A percentile compares a stretch with the other conserved stretches of the same genome.
These are phyloP conservation scores for Cryphonectria nitschkei DNA, from an alignment of 2,329 filamentous ascomycete genomes.

Conservation along the genomic window DNA sequence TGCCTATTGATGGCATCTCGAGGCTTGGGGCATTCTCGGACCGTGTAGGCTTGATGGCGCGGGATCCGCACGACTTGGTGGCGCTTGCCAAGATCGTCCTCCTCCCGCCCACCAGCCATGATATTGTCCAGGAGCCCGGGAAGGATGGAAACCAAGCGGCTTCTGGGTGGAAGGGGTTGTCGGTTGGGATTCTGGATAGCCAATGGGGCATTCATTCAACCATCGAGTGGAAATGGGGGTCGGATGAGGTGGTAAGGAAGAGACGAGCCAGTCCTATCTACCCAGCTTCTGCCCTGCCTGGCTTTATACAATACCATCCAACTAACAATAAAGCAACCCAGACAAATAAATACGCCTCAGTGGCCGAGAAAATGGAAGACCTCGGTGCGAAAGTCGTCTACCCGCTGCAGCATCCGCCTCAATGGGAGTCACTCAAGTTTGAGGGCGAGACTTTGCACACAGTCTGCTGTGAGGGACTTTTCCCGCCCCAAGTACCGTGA, in stretches of 20 bases:
- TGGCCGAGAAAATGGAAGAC: constrained; percentile 24
- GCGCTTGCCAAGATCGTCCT: constrained; percentile 28
- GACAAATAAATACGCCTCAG: constrained; percentile 28
- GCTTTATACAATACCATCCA: not conserved
- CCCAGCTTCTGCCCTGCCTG: not conserved
- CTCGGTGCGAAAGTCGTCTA: constrained; percentile 29
- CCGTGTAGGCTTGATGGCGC: constrained; percentile 33
- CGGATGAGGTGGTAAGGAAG: constrained; percentile 29
- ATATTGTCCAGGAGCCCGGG: not conserved
- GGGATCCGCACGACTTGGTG: constrained; percentile 31
- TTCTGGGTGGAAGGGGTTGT: constrained; percentile 23
- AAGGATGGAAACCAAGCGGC: not conserved
- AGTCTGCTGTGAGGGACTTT: constrained; percentile 28
- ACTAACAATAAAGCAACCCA: constrained; percentile 3
- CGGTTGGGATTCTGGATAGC: constrained; percentile 30
- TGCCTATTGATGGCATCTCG: constrained; percentile 28
- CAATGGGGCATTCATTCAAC: constrained; percentile 29
- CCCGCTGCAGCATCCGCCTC: constrained; percentile 24
- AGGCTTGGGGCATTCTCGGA: constrained; percentile 32
- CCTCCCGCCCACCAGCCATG: constrained; percentile 17
- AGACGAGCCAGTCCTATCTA: not conserved
- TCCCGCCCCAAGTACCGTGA: not conserved
- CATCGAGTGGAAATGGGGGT: constrained; percentile 31
- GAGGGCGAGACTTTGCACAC: constrained; percentile 28
- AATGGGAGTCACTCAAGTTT: constrained; percentile 18